These are phyloP conservation scores for Phytophthora hibernalis DNA, from an alignment of 352 stramenopile genomes.

Conservation along the genomic window DNA sequence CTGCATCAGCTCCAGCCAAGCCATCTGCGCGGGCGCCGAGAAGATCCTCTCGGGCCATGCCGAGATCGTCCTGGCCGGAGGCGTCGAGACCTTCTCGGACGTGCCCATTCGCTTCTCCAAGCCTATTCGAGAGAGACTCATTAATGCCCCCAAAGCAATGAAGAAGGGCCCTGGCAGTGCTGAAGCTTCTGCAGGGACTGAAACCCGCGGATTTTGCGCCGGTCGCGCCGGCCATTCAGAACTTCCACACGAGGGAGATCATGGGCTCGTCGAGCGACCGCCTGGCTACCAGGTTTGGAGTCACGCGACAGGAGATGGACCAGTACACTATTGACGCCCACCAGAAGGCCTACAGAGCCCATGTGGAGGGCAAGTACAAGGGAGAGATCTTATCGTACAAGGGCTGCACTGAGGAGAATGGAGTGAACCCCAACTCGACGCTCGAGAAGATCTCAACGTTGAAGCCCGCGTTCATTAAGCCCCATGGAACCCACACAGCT, in stretches of 20 bases:
- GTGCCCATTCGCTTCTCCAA: slow-evolving; percentile 97
- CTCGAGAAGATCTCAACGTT: slow-evolving; percentile 96
- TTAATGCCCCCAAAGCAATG: slow-evolving; percentile 92
- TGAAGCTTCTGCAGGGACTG: slow-evolving; percentile 95
- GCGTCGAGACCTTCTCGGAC: slow-evolving; percentile 97
- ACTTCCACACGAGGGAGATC: slow-evolving; percentile 99
- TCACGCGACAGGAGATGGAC: slow-evolving; percentile 97
- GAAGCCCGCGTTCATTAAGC: slow-evolving; percentile 99
- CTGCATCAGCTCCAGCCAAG: slow-evolving; percentile 97
- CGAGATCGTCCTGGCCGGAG: slow-evolving; percentile 96
- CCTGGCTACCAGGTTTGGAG: slow-evolving; percentile 93
- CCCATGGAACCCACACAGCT: slow-evolving; percentile 97
- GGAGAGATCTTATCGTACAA: slow-evolving; percentile 95
- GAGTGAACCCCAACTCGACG: slow-evolving; percentile 96
- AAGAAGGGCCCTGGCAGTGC: slow-evolving; percentile 94
- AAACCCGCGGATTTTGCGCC: slow-evolving; percentile 92
- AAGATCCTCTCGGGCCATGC: slow-evolving; percentile 97
- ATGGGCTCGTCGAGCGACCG: slow-evolving; percentile 98
- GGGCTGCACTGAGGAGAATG: slow-evolving; percentile 96
- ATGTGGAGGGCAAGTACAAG: slow-evolving; percentile 95
- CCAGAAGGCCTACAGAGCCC: slow-evolving; percentile 93
- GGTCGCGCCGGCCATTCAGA: slow-evolving; percentile 97
- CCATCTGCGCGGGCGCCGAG: slow-evolving; percentile 93
- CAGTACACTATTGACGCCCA: slow-evolving; percentile 97
- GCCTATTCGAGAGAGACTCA: slow-evolving; percentile 82